Evolutionary conservation across 805 yeast genomes (phyloP), one percentile per base, ranked within the genome.

Genomic region (Candida corydali): DNA sequence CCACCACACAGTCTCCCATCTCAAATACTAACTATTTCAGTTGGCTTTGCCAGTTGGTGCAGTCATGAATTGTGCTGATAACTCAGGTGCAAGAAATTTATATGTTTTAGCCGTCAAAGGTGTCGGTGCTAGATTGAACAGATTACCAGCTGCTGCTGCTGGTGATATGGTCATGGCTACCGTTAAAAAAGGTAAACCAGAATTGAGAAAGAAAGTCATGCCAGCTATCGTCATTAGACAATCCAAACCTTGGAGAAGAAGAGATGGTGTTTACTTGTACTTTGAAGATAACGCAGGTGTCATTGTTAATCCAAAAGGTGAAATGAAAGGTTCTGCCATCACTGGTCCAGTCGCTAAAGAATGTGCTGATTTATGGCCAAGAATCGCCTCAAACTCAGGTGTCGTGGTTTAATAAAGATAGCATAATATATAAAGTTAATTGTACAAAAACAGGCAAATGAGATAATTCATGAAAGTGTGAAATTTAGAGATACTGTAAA

Each of bases 281-380:
- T 93, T 93, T 63, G 99, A 93, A 82, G 99, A 93, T 78, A 93
- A 93, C 69, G 99, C 99, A 55, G 98, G 98, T 83, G 99, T 94
- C 73, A 93, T 93, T 69, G 98, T 93, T 72, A 93, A 93, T 80
- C 98, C 99, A 70, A 93, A 93, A 93, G 99, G 99, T 81, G 99
- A 93, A 78, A 93, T 94, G 98, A 93, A 93, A 82, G 99, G 99
- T 77, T 94, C 98, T 58, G 99, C 98, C 66, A 93, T 93, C 73
- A 94, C 99, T 67, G 99, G 99, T 75, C 99, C 99, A 66, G 99
- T 93, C 69, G 98, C 97, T 73, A 93, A 93, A 80, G 99, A 93
- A 81, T 94, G 98, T 82, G 98, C 99, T 71, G 99, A 93, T 71
- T 85, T 93, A 74, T 93, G 99, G 99, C 99, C 99, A 73, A 87